Percentiles rank a stretch among this genome's conserved stretches.
Evolutionary conservation across 805 yeast species (phyloP).

Genomic region (Zygosaccharomyces rouxii): DNA sequence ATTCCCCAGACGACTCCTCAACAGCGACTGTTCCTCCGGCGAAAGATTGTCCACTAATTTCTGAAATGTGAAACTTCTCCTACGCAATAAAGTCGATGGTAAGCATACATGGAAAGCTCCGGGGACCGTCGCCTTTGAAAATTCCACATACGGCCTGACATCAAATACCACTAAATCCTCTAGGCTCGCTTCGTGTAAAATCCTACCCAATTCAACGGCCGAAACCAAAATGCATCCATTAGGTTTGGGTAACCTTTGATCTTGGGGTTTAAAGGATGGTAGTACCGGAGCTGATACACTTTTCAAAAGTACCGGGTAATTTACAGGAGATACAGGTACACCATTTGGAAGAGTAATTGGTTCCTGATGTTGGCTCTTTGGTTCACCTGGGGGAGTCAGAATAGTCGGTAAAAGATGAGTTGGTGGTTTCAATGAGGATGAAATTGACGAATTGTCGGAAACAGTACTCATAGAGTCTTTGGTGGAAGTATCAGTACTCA

Average conservation of each 20-base stretch:
- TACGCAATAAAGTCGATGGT: conserved; percentile 82
- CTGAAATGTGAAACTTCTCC: conserved; percentile 64
- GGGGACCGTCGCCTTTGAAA: conserved; percentile 50
- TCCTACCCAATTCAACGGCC: conserved; percentile 21
- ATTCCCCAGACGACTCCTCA: conserved; percentile 8
- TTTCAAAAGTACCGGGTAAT: conserved; percentile 12
- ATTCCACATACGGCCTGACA: conserved; percentile 77
- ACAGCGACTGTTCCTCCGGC: conserved; percentile 37
- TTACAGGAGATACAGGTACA: not conserved
- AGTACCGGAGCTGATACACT: conserved; percentile 17
- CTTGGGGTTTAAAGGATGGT: conserved; percentile 26
- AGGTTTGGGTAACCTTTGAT: conserved; percentile 25
- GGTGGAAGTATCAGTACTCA: conserved; percentile 5
- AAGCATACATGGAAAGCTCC: conserved; percentile 73
- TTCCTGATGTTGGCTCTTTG: not conserved
- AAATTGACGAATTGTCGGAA: conserved; percentile 4
- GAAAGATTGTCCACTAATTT: conserved; percentile 62
- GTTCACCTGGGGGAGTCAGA: conserved; percentile 1
- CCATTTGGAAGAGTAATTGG: not conserved
- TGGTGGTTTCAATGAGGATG: conserved; percentile 3
- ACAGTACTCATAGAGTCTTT: conserved; percentile 4
- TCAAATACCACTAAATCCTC: conserved; percentile 40
- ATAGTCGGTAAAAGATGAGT: conserved; percentile 1
- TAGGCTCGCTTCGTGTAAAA: conserved; percentile 1
- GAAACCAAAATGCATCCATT: conserved; percentile 18